Conservation (phyloP, 768 basidiomycete species). For the Ramaria sp. region DNA sequence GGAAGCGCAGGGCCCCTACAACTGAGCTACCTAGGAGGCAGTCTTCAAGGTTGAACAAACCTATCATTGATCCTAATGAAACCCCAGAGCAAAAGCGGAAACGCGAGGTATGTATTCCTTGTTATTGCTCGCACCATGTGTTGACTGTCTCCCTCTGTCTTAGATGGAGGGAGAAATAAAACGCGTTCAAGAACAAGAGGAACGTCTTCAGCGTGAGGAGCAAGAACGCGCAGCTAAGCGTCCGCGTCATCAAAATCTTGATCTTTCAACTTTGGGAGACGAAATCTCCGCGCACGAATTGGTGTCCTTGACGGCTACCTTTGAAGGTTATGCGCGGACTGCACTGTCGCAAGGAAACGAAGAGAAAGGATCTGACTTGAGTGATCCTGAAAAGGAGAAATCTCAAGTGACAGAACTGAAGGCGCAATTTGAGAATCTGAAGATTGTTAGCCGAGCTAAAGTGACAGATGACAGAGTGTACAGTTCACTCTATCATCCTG, state of each 20-base stretch:
- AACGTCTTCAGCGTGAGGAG: constrained; percentile 50
- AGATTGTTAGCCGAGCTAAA: constrained; percentile 68
- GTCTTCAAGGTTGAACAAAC: constrained; percentile 48
- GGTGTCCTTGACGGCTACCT: constrained; percentile 30
- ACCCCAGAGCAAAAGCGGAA: constrained; percentile 50
- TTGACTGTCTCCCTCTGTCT: background rate
- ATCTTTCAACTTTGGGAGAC: constrained; percentile 45
- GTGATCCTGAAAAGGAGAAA: constrained; percentile 28
- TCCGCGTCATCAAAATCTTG: constrained; percentile 58
- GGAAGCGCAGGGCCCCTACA: constrained; percentile 36
- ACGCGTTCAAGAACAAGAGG: constrained; percentile 48
- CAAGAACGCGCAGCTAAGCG: constrained; percentile 48
- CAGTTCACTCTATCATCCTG: constrained; percentile 73
- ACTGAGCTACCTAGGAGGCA: constrained; percentile 45
- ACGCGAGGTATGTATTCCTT: constrained; percentile 43
- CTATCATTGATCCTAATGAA: constrained; percentile 47
- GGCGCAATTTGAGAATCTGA: constrained; percentile 41
- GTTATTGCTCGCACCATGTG: background rate
- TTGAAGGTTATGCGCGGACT: constrained; percentile 30
- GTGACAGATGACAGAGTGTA: constrained; percentile 69
- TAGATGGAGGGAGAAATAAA: constrained; percentile 42
- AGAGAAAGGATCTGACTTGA: constrained; percentile 41
- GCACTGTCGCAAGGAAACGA: constrained; percentile 26
- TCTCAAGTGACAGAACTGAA: constrained; percentile 42
- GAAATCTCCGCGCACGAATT: constrained; percentile 36